Base-by-base conservation (phyloP, 108 stramenopile species). In the Pseudonitzschia multiseries region DNA sequence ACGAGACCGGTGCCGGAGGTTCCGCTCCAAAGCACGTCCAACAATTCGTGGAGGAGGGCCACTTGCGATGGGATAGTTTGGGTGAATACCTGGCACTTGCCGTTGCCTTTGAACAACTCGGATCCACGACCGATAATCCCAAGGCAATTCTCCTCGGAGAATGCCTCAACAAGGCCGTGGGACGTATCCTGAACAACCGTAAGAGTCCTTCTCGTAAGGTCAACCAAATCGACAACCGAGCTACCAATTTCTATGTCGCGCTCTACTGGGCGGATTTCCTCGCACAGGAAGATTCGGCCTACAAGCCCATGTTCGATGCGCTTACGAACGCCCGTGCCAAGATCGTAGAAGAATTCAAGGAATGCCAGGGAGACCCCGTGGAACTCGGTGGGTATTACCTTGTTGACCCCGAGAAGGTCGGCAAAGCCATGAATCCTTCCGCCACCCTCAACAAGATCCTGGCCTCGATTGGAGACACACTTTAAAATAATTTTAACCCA, bases 261-360 rank as follows among this genome's bases (percentile, higher is more conserved):
- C 82, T 95, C 43, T 97, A 97, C 78, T 97, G 96, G 96, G 92
- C 96, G 29, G 96, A 97, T 57, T 92, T 84, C 71, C 86, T 97
- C 57, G 85, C 90, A 29, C 88, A 92, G 62, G 79, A 87, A 56
- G 94, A 95, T 78, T 79, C 83, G 29, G 66, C 82, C 59, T 97
- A 78, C 82, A 81, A 90, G 69, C 80, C 91, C 17, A 73, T 95
- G 40, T 94, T 87, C 61, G 87, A 91, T 17, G 73, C 83, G 27
- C 81, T 97, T 31, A 78, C 88, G 22, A 77, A 67, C 33, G 84
- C 86, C 40, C 83, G 94, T 57, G 60, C 81, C 60, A 69, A 87
- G 56, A 97, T 97, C 77, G 92, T 97, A 14, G 89, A 89, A 62
- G 96, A 97, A 76, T 88, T 95, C 83, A 83, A 89, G 68, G 71